Evolutionary conservation across 768 basidiomycete genomes (phyloP), one percentile per base, ranked within the genome.

Genomic region (Rhodocollybia butyracea): DNA sequence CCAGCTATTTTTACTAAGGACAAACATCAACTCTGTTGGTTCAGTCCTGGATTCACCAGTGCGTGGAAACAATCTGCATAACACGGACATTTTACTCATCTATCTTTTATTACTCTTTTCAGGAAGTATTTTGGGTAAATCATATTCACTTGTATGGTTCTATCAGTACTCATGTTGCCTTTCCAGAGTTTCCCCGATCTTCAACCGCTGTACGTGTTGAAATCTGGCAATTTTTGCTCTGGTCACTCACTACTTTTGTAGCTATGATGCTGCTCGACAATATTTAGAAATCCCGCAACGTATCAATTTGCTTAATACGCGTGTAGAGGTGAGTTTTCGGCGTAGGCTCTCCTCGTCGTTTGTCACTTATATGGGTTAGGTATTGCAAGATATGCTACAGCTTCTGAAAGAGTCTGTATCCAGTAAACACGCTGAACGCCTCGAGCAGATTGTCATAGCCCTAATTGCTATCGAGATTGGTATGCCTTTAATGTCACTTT

Each of bases 21-120:
- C 95, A 52, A 95, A 94, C 66, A 95, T 97, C 62, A 94, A 94
- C 63, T 89, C 93, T 42, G 94, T 97, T 51, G 95, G 95, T 45
- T 95, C 94, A 30, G 94, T 97, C n/a, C 75, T 98, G 41, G 94
- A 98, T 76, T 93, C 94, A 31, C 94, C 94, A 26, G 91, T 92
- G 68, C 63, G 89, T 78, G 32, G 15, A 7, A 11, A n/a, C n/a
- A n/a, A n/a, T n/a, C n/a, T n/a, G n/a, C n/a, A n/a, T n/a, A n/a
- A n/a, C n/a, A n/a, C n/a, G n/a, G n/a, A n/a, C n/a, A 46, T 46
- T 41, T 36, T 7, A 13, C 17, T 36, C n/a, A n/a, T 32, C 26
- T 21, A 7, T 15, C 24, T n/a, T 24, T 24, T 0, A 11, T 3
- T 41, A 11, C 2, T 40, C 41, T 19, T 36, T 24, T n/a, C 63